Evolutionary conservation across 805 yeast genomes (phyloP).

Genomic region (Nakazawaea anatomiae): DNA sequence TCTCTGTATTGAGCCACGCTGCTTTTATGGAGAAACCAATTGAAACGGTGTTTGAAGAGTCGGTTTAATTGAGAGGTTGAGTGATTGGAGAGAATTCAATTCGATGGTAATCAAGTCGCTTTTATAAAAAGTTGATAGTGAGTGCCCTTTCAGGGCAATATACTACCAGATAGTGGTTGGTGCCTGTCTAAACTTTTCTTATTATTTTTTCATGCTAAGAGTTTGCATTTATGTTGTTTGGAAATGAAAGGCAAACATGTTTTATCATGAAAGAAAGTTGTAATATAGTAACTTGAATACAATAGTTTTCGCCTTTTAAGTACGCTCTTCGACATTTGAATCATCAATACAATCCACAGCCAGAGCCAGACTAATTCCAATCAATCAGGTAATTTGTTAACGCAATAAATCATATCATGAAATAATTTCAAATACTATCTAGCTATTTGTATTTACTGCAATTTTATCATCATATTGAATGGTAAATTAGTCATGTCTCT

Average conservation of each 20-base stretch:
- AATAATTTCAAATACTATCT: slow-evolving; percentile 35
- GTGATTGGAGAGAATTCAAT: too few species aligned
- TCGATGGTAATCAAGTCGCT: too few species aligned
- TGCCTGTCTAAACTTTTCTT: background rate
- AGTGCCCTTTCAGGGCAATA: too few species aligned
- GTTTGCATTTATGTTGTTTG: background rate
- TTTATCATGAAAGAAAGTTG: background rate
- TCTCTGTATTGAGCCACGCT: slow-evolving; percentile 76
- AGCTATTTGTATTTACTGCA: slow-evolving; percentile 31
- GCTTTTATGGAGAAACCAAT: slow-evolving; percentile 85
- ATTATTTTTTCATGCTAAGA: background rate
- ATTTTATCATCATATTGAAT: slow-evolving; percentile 13
- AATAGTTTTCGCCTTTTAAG: too few species aligned
- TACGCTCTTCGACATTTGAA: too few species aligned
- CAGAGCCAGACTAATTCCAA: background rate
- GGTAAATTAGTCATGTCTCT: too few species aligned
- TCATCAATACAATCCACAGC: too few species aligned
- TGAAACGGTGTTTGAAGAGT: slow-evolving; percentile 86
- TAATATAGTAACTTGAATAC: too few species aligned
- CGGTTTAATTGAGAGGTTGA: slow-evolving; percentile 21
- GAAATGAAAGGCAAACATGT: background rate
- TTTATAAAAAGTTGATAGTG: too few species aligned
- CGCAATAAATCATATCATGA: slow-evolving; percentile 18
- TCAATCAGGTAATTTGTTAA: slow-evolving; percentile 3
- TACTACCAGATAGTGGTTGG: too few species aligned